phyloP scores from a whole-genome alignment of 805 yeast species.

The Lipomyces yamanashiensis region DNA sequence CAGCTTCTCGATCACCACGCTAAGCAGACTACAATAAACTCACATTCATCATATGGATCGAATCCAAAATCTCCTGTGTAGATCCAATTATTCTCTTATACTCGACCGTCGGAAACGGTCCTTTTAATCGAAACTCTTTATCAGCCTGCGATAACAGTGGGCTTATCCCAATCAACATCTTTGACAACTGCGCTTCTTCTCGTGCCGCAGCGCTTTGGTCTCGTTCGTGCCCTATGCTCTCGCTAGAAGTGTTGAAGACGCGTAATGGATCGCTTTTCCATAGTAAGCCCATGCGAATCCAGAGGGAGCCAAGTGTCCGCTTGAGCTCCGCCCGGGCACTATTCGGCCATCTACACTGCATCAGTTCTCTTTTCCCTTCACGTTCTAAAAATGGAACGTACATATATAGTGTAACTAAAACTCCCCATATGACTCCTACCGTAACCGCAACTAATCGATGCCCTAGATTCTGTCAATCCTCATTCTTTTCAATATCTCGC shows the following conservation, averaged over 20 bases:
- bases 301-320: constrained; percentile 65
- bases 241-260: neutral
- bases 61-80: constrained; percentile 71
- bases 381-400: constrained; percentile 55
- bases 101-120: constrained; percentile 62
- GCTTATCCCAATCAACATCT: constrained; percentile 35
- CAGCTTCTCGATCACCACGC: neutral
- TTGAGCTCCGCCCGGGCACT: constrained; percentile 74
- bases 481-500: neutral
- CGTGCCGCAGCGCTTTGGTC: constrained; percentile 9
- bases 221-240: neutral
- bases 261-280: constrained; percentile 79
- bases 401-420: constrained; percentile 59
- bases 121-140: constrained; percentile 74
- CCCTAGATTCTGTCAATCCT: constrained; percentile 38
- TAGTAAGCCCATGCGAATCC: constrained; percentile 79
- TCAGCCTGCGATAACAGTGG: constrained; percentile 38
- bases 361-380: constrained; percentile 72
- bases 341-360: constrained; percentile 56
- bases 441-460: constrained; percentile 77
- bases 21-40: neutral
- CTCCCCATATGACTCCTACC: constrained; percentile 77
- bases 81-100: constrained; percentile 58
- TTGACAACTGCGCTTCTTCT: constrained; percentile 26
- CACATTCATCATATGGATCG: constrained; percentile 72